phyloP scores from a whole-genome alignment of 352 stramenopile genomes.

The Globisporangium paroecandrum region DNA sequence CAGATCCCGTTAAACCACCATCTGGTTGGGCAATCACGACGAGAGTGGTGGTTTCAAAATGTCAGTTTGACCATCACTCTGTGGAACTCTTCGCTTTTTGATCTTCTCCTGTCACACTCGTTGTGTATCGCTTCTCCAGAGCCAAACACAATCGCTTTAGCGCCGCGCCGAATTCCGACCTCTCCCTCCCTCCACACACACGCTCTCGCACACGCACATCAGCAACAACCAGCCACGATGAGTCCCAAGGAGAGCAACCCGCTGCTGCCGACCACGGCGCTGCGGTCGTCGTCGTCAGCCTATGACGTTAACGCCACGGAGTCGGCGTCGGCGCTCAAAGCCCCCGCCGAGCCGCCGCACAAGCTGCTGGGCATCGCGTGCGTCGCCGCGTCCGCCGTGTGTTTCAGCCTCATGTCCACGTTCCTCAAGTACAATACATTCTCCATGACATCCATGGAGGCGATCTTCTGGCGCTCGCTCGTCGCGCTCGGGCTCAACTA shows the following conservation, averaged over 20 bases:
- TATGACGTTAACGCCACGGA: neutral
- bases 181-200: neutral
- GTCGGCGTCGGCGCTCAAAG: conserved; percentile 2
- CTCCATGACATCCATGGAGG: conserved; percentile 77
- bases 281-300: neutral
- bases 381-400: conserved; percentile 69
- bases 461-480: conserved; percentile 75
- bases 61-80: conserved; percentile 9
- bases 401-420: conserved; percentile 82
- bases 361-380: conserved; percentile 57
- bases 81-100: neutral
- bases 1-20: neutral
- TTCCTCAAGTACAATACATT: conserved; percentile 76
- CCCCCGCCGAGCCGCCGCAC: conserved; percentile 26
- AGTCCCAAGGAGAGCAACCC: conserved; percentile 13
- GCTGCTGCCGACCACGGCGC: conserved; percentile 7
- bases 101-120: neutral
- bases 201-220: neutral
- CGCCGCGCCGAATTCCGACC: neutral
- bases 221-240: neutral
- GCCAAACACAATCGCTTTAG: conserved; percentile 1
- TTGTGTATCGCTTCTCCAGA: neutral
- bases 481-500: conserved; percentile 63
- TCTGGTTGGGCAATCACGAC: neutral
- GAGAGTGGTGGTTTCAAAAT: neutral